Evolutionary conservation across 2,329 filamentous ascomycete species (phyloP).

Genomic region (Plectosphaerella plurivora): DNA sequence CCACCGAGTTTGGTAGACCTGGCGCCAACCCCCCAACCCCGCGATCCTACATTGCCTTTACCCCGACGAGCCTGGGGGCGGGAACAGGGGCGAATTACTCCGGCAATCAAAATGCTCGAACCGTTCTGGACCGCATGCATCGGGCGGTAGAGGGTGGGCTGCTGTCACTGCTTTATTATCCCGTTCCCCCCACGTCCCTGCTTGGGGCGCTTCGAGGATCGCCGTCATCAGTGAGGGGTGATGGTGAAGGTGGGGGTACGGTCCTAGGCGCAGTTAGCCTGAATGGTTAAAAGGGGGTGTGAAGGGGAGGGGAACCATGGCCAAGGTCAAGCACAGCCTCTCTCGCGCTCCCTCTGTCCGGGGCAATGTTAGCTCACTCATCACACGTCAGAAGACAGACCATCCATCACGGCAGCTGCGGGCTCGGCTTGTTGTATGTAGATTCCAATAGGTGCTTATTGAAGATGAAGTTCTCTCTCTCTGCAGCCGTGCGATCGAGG

Average conservation of each 20-base stretch:
- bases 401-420: not conserved
- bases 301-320: not conserved
- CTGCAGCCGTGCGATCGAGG: not conserved
- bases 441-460: slow-evolving; percentile 4
- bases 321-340: not conserved
- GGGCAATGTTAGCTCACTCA: not conserved
- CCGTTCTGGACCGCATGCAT: not conserved
- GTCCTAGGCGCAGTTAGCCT: not conserved
- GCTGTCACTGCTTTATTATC: not conserved
- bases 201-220: not conserved
- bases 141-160: not conserved
- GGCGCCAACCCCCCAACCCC: not conserved
- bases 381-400: not conserved
- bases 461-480: not conserved
- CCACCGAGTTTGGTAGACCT: not conserved
- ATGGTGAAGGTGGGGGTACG: not conserved
- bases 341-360: not conserved
- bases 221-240: not conserved
- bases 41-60: not conserved
- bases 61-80: not conserved
- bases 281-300: not conserved
- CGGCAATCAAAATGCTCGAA: slow-evolving; percentile 1
- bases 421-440: not conserved
- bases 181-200: not conserved
- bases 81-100: not conserved